Base-by-base conservation (phyloP, 176 grass and related monocot species). In the Bromus sterilis region DNA sequence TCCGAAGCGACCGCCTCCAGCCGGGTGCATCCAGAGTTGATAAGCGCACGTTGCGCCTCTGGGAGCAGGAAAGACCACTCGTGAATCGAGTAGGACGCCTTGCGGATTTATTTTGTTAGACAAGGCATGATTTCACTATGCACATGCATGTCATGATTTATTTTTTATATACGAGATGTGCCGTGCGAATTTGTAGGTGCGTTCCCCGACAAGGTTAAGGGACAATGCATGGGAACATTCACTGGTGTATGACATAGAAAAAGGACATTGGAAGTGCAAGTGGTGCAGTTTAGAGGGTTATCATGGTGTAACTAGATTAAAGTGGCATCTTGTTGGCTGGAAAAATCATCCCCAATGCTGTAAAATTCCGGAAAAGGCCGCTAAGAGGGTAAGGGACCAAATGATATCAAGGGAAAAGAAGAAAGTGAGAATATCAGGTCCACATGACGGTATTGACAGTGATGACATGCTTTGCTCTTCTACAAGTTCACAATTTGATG, bases 261-360 rank as follows among this genome's bases (percentile, higher is more conserved):
- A 86, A 30, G 77, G 77, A 65, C 78, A 80, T 18, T 86, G 84
- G 84, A 80, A 86, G 35, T 86, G 84, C 84, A 86, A 86, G 35
- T 86, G 84, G 84, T 86, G 84, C 20, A 34, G 68, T 53, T 32
- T 66, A 75, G 84, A 86, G 78, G 84, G 84, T 81, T 65, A 75
- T 75, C 77, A 86, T 86, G 84, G 84, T n/a, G 30, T 86, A 75
- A 80, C 84, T 57, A 75, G 78, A 75, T 76, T 86, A 49, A 81
- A 67, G 70, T 86, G 85, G 78, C 78, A 83, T 74, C 86, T 84
- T 37, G 76, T 88, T 88, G 80, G 75, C 48, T 88, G 86, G 81
- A 56, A 84, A 21, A 57, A 31, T 79, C 46, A 18, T 60, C 74
- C 51, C 53, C 80, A 71, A 24, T 83, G 76, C 48, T 46, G 1